Percentiles rank a stretch among this genome's conserved stretches.
These are phyloP conservation scores for Letharia columbiana DNA, from an alignment of 495 filamentous ascomycete genomes.

Conservation along the genomic window DNA sequence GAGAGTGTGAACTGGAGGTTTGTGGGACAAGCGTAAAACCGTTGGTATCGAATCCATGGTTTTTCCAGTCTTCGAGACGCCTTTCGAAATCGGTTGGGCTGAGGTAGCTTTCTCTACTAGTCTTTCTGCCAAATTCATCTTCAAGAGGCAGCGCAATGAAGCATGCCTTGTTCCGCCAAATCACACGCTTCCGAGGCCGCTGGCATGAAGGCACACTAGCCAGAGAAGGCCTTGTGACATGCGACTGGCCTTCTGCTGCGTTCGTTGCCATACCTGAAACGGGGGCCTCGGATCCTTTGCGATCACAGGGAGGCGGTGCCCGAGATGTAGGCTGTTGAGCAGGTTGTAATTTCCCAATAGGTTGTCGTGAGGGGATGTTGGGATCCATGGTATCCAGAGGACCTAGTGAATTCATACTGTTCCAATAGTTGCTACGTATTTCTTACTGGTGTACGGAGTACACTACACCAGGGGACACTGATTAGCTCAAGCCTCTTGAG, in stretches of 20 bases:
- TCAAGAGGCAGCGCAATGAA: constrained; percentile 61
- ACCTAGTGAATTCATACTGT: constrained; percentile 13
- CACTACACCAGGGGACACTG: neutral
- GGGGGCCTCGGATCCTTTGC: constrained; percentile 15
- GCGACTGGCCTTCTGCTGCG: constrained; percentile 4
- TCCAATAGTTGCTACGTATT: neutral
- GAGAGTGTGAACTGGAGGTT: constrained; percentile 13
- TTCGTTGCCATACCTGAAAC: constrained; percentile 6
- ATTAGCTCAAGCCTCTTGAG: neutral
- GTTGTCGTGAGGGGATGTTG: constrained; percentile 13
- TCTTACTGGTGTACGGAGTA: neutral
- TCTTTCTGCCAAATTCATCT: constrained; percentile 39
- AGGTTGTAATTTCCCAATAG: constrained; percentile 5
- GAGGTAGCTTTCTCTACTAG: constrained; percentile 44
- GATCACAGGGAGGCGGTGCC: constrained; percentile 29
- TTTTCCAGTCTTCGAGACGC: constrained; percentile 61
- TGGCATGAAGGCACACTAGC: constrained; percentile 28
- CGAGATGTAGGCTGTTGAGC: constrained; percentile 41
- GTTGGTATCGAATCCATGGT: constrained; percentile 63
- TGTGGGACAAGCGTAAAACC: constrained; percentile 56
- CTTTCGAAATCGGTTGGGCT: constrained; percentile 50
- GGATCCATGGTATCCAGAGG: constrained; percentile 17
- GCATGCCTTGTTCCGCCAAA: constrained; percentile 67
- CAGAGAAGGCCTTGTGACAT: constrained; percentile 25
- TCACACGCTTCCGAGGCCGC: constrained; percentile 37